A percentile compares a stretch with the other conserved stretches of the same genome.
Conservation (phyloP, 257 asterid genomes). For the Coffea eugenioides region DNA sequence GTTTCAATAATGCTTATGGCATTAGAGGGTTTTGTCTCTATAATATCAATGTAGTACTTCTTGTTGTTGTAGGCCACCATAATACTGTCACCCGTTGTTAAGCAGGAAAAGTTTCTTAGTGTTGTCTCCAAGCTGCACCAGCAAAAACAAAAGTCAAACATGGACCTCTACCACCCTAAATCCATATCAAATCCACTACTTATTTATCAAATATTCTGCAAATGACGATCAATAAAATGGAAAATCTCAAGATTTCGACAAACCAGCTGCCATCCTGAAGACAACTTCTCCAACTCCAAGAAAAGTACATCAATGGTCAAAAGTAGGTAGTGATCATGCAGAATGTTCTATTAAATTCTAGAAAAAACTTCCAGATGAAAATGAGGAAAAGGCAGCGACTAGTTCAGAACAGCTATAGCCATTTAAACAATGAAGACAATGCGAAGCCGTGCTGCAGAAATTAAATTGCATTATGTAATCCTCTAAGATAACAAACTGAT, state of each 20-base stretch:
- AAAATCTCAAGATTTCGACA: neutral
- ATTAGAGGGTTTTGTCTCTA: constrained; percentile 93
- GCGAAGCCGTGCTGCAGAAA: neutral
- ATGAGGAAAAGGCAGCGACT: neutral
- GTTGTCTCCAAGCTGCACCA: constrained; percentile 93
- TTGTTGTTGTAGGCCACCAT: constrained; percentile 98
- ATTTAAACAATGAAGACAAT: neutral
- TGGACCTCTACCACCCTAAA: neutral
- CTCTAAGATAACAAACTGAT: neutral
- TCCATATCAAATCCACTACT: neutral
- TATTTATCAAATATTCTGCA: neutral
- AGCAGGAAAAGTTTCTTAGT: constrained; percentile 93
- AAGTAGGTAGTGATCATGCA: neutral
- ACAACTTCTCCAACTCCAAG: neutral
- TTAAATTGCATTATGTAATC: neutral
- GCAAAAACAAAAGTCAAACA: constrained; percentile 11
- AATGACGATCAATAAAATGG: neutral
- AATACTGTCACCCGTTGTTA: constrained; percentile 92
- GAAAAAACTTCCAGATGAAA: neutral
- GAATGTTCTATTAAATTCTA: neutral
- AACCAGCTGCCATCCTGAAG: neutral
- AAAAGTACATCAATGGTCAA: neutral
- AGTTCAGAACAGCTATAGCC: neutral
- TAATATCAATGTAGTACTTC: constrained; percentile 87
- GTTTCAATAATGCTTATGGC: constrained; percentile 94